Percentiles rank a stretch among this genome's conserved stretches.
phyloP scores from a whole-genome alignment of 345 rosid species.

The Cardamine resedifolia region DNA sequence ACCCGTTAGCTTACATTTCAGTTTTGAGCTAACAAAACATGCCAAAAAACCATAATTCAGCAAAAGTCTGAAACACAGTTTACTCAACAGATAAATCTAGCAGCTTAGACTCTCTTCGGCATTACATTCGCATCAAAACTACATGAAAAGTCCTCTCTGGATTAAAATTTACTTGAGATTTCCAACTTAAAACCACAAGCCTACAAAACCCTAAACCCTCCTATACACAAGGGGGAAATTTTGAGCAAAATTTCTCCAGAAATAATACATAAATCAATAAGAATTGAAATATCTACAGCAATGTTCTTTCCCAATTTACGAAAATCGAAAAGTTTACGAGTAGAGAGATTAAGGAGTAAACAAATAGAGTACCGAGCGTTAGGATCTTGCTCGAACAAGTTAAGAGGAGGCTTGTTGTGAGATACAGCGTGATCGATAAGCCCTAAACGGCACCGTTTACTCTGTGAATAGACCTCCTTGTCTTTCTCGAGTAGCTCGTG shows the following conservation, averaged over 20 bases:
- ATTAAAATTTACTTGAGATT: neutral
- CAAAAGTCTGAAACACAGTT: conserved; percentile 6
- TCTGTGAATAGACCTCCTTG: conserved; percentile 64
- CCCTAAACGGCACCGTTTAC: conserved; percentile 88
- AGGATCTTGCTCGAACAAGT: conserved; percentile 85
- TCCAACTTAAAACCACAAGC: conserved; percentile 5
- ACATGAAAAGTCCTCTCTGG: neutral
- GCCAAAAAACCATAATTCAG: conserved; percentile 16
- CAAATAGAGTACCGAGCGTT: conserved; percentile 52
- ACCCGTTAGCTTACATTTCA: conserved; percentile 88
- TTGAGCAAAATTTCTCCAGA: neutral
- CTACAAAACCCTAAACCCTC: conserved; percentile 26
- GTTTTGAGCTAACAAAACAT: conserved; percentile 54
- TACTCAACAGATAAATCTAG: neutral
- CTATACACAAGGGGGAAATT: neutral
- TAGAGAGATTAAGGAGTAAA: neutral
- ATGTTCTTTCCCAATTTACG: neutral
- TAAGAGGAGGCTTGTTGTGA: conserved; percentile 73
- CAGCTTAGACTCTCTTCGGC: neutral
- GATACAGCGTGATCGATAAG: conserved; percentile 77
- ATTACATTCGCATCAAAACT: neutral
- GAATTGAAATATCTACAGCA: neutral
- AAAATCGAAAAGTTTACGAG: neutral
- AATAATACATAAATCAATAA: neutral
- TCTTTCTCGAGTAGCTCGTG: conserved; percentile 81